phyloP scores from a whole-genome alignment of 129 eudicot genomes.

The Lonicera japonica region DNA sequence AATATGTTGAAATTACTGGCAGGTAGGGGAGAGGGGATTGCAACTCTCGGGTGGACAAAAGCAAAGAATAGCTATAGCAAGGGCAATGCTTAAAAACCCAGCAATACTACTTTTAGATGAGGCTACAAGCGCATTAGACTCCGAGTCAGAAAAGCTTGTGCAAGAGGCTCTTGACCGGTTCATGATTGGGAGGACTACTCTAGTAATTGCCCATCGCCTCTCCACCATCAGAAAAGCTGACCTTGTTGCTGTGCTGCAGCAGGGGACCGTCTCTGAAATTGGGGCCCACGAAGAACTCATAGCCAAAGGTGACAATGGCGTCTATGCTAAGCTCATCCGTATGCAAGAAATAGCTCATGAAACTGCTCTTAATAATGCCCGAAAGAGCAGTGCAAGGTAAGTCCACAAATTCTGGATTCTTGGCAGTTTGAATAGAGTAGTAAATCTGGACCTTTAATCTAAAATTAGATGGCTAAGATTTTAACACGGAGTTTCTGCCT shows the following conservation, averaged over 20 bases:
- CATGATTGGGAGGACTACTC: conserved; percentile 96
- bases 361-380: conserved; percentile 67
- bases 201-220: conserved; percentile 94
- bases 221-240: conserved; percentile 97
- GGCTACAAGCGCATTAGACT: conserved; percentile 95
- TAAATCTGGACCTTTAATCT: no score
- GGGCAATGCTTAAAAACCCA: conserved; percentile 97
- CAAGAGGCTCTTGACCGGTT: conserved; percentile 95
- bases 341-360: conserved; percentile 96
- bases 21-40: conserved; percentile 98
- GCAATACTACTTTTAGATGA: conserved; percentile 87
- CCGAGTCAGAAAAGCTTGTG: conserved; percentile 92
- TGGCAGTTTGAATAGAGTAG: no score
- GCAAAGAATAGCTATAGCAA: conserved; percentile 90
- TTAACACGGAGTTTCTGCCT: no score
- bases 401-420: not conserved
- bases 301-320: conserved; percentile 74
- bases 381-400: conserved; percentile 96
- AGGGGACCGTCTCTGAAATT: conserved; percentile 81
- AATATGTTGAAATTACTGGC: conserved; percentile 6
- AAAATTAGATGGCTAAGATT: no score
- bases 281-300: conserved; percentile 93
- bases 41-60: conserved; percentile 98
- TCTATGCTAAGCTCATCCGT: conserved; percentile 82
- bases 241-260: conserved; percentile 84